Evolutionary conservation across 148 eudicot genomes (phyloP).

Genomic region (Beta vulgaris): DNA sequence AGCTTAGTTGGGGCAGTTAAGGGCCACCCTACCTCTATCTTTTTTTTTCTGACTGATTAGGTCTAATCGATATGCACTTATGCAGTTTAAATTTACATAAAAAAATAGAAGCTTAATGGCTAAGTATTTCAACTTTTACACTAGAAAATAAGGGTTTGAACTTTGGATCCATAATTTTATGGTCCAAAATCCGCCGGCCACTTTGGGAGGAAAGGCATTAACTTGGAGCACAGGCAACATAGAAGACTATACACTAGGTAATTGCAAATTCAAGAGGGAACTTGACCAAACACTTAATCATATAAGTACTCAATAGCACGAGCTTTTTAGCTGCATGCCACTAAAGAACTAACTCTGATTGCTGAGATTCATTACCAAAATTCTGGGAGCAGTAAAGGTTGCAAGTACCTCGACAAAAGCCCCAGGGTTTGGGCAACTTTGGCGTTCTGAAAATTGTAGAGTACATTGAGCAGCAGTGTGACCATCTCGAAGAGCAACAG

Average conservation of each 20-base stretch:
- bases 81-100: no score
- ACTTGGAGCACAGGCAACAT: neutral
- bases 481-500: slow-evolving; percentile 74
- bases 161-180: no score
- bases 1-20: no score
- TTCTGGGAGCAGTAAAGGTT: neutral
- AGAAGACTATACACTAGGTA: neutral
- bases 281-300: neutral
- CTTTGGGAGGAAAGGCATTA: no score
- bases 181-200: no score
- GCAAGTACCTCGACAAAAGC: slow-evolving; percentile 63
- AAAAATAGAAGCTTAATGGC: no score
- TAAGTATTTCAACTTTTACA: no score
- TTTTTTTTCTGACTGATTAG: no score
- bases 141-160: no score
- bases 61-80: no score
- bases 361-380: neutral
- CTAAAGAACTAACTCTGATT: neutral
- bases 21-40: no score
- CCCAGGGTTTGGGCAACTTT: slow-evolving; percentile 68
- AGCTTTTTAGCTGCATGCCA: neutral
- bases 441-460: slow-evolving; percentile 60
- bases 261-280: neutral
- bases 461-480: slow-evolving; percentile 72
- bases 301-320: neutral